Percentiles rank a stretch among this genome's conserved stretches.
phyloP scores from a whole-genome alignment of 2,329 filamentous ascomycete genomes.

The Hymenotorrendiella dingleyae region DNA sequence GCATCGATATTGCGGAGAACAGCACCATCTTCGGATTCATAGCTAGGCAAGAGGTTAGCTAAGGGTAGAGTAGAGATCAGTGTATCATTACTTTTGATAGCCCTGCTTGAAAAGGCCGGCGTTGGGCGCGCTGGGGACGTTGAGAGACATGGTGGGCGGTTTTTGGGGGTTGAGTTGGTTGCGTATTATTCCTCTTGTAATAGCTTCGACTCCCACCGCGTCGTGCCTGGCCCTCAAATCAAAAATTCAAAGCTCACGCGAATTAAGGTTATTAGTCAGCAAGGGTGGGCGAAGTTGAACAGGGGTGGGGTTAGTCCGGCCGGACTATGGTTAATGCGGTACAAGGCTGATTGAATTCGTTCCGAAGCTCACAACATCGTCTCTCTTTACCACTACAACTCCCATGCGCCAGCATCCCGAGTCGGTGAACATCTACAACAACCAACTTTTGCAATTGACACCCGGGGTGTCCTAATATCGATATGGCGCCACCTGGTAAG shows the following conservation, averaged over 20 bases:
- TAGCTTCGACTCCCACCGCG: constrained; percentile 6
- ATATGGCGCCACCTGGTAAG: too few relatives aligned
- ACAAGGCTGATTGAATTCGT: too few relatives aligned
- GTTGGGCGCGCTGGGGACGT: constrained; percentile 91
- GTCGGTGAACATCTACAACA: too few relatives aligned
- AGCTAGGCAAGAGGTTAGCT: constrained; percentile 53
- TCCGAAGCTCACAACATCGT: too few relatives aligned
- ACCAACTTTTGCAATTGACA: too few relatives aligned
- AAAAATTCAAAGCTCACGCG: constrained; percentile 13
- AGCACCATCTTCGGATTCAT: constrained; percentile 98
- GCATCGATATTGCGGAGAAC: constrained; percentile 98
- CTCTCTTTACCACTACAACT: constrained; percentile 15
- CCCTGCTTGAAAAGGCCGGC: constrained; percentile 90
- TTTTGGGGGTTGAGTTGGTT: neutral
- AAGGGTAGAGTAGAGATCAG: neutral
- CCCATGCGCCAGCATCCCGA: too few relatives aligned
- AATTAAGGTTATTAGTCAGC: constrained; percentile 8
- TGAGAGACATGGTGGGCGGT: constrained; percentile 71
- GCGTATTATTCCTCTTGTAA: neutral
- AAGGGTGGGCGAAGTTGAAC: neutral
- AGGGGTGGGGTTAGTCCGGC: too few relatives aligned
- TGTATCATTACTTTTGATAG: constrained; percentile 69
- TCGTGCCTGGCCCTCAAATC: constrained; percentile 4
- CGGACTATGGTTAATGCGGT: constrained; percentile 7
- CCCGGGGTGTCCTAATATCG: too few relatives aligned